Evolutionary conservation across 2,329 filamentous ascomycete species (phyloP).

Genomic region (Paracoccidioides brasiliensis): DNA sequence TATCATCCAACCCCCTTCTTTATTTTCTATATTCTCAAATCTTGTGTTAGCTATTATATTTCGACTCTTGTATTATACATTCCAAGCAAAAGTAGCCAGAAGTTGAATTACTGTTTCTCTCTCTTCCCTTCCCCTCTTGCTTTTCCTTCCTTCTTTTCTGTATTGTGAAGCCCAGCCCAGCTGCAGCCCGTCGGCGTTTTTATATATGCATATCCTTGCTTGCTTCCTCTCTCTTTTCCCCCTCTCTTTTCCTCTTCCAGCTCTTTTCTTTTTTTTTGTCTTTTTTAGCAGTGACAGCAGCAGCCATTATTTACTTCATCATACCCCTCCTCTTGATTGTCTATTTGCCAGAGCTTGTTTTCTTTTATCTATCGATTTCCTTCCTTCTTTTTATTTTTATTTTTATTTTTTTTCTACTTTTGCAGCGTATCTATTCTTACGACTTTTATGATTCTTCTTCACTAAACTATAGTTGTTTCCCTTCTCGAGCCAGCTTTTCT

Average conservation of each 20-base stretch:
- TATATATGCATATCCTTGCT: constrained; percentile 10
- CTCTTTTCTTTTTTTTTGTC: constrained; percentile 10
- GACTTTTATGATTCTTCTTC: background rate
- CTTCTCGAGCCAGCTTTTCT: background rate
- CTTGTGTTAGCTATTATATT: constrained; percentile 1
- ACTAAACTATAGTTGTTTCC: background rate
- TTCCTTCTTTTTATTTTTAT: constrained; percentile 10
- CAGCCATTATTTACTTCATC: too few relatives aligned
- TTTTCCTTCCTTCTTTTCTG: background rate
- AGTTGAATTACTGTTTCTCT: background rate
- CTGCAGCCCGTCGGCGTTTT: background rate
- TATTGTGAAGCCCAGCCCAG: background rate
- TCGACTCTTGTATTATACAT: constrained; percentile 1
- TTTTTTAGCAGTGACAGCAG: background rate
- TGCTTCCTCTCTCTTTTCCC: constrained; percentile 8
- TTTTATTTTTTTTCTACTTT: constrained; percentile 9
- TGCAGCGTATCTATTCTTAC: background rate
- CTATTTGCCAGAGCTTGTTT: too few relatives aligned
- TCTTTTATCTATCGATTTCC: background rate
- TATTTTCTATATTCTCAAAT: constrained; percentile 8
- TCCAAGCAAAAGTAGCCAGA: background rate
- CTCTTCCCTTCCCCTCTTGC: background rate
- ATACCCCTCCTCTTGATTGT: too few relatives aligned
- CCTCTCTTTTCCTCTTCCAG: background rate
- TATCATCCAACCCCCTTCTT: background rate